Base-by-base conservation (phyloP, 768 basidiomycete species). In the Lyophyllum atratum region DNA sequence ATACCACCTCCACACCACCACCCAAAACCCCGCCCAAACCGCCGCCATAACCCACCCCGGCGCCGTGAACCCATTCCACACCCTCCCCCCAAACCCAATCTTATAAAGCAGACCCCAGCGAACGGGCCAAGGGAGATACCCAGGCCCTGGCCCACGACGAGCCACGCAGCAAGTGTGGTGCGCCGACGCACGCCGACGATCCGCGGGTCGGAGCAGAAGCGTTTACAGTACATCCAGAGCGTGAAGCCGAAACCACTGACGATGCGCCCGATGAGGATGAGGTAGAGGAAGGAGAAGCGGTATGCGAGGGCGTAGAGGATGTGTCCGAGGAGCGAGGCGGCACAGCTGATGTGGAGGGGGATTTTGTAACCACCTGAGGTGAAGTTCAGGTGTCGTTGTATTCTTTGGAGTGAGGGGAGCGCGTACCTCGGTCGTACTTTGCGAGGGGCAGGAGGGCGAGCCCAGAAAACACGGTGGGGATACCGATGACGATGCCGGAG, bases 201-300 rank as follows among this genome's bases (percentile, higher is more conserved):
- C n/a, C 82, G 81, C 3, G 84, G 80, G 66, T 89, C 88, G n/a
- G 76, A 80, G 66, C 87, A 89, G 65, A 85, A 89, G 14, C 84
- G 79, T 62, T 87, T 89, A 62, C 70, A 73, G 69, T 87, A 89
- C 85, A 90, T 83, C 74, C 82, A 86, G 25, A 80, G 74, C 3
- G 84, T 79, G 65, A 86, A 87, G 6, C 80, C 80, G 37, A 87
- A 63, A 1, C 87, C 87, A 33, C 74, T 77, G 28, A 88, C 80
- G 50, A 85, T 82, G n/a, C 88, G 85, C 5, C 85, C 86, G 31
- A 89, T 76, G 59, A 90, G 82, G 61, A 89, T 87, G 59, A 89
- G 75, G 67, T 89, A 89, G 11, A 89, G 79, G 66, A 76, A 85
- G 64, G 82, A 74, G 28, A 80, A 75, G 17, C 66, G 73, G 66